Percentiles rank a stretch among this genome's conserved stretches.
Evolutionary conservation across 306 rosid species (phyloP).

Genomic region (Glycyrrhiza uralensis): DNA sequence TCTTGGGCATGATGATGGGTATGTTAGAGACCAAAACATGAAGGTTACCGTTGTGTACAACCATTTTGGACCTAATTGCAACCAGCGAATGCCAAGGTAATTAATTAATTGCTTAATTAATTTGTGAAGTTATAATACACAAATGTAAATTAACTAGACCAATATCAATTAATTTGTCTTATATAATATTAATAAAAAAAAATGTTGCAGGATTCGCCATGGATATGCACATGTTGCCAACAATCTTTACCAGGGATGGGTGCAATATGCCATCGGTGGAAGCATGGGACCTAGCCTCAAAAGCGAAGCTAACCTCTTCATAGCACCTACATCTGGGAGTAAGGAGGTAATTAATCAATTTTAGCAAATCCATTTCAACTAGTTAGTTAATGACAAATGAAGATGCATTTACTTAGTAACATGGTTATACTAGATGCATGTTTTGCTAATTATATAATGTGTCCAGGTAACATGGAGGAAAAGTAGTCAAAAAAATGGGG

Average conservation of each 20-base stretch:
- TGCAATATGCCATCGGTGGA: conserved; percentile 44
- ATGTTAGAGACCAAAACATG: conserved; percentile 32
- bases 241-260: conserved; percentile 37
- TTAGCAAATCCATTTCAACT: neutral
- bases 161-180: neutral
- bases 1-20: conserved; percentile 42
- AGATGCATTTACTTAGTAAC: too few species aligned
- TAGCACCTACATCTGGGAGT: conserved; percentile 37
- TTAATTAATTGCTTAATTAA: neutral
- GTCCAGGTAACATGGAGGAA: conserved; percentile 43
- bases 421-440: neutral
- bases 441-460: neutral
- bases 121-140: neutral
- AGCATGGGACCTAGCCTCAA: conserved; percentile 43
- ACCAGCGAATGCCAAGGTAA: conserved; percentile 39
- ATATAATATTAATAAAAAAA: neutral
- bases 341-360: conserved; percentile 34
- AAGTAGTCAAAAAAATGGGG: neutral
- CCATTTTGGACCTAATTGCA: conserved; percentile 39
- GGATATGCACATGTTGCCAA: conserved; percentile 48
- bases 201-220: conserved; percentile 23
- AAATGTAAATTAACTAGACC: neutral
- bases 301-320: conserved; percentile 45
- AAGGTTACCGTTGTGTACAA: conserved; percentile 34
- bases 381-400: neutral